Evolutionary conservation across 352 stramenopile genomes (phyloP).

Genomic region (Pythium insidiosum): DNA sequence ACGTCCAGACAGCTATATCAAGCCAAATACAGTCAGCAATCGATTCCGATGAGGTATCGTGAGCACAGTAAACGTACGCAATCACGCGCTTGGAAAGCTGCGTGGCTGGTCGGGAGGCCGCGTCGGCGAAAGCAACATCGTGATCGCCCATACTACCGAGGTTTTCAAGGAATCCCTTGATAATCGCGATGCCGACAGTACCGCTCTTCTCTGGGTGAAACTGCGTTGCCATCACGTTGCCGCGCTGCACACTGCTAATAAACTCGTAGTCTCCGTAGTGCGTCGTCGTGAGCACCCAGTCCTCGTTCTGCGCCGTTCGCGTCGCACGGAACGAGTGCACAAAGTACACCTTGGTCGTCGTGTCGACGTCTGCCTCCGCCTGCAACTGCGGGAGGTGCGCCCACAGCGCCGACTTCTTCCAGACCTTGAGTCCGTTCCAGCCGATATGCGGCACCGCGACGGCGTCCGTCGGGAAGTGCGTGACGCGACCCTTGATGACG

Average conservation of each 20-base stretch:
- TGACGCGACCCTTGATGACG: slow-evolving; percentile 89
- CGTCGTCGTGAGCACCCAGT: slow-evolving; percentile 93
- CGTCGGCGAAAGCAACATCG: slow-evolving; percentile 28
- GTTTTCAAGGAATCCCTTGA: slow-evolving; percentile 92
- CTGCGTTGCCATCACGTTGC: slow-evolving; percentile 96
- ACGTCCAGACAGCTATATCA: slow-evolving; percentile 96
- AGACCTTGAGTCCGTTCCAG: slow-evolving; percentile 94
- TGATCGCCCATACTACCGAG: slow-evolving; percentile 27
- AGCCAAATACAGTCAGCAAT: too few relatives aligned
- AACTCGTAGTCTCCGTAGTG: slow-evolving; percentile 93
- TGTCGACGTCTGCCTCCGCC: slow-evolving; percentile 19
- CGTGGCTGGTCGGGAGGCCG: slow-evolving; percentile 32
- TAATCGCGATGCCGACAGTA: slow-evolving; percentile 83
- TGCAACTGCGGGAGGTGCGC: too few relatives aligned
- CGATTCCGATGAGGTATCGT: too few relatives aligned
- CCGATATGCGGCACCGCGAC: slow-evolving; percentile 95
- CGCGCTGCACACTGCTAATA: slow-evolving; percentile 91
- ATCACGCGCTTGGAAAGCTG: slow-evolving; percentile 94
- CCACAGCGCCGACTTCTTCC: slow-evolving; percentile 81
- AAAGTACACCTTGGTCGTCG: slow-evolving; percentile 90
- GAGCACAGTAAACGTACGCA: slow-evolving; percentile 59
- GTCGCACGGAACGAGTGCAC: slow-evolving; percentile 94
- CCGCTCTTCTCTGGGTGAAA: slow-evolving; percentile 99
- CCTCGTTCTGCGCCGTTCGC: slow-evolving; percentile 64
- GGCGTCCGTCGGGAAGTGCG: slow-evolving; percentile 78